phyloP scores from a whole-genome alignment of 2,329 filamentous ascomycete genomes.

The Fusarium abutilonis region DNA sequence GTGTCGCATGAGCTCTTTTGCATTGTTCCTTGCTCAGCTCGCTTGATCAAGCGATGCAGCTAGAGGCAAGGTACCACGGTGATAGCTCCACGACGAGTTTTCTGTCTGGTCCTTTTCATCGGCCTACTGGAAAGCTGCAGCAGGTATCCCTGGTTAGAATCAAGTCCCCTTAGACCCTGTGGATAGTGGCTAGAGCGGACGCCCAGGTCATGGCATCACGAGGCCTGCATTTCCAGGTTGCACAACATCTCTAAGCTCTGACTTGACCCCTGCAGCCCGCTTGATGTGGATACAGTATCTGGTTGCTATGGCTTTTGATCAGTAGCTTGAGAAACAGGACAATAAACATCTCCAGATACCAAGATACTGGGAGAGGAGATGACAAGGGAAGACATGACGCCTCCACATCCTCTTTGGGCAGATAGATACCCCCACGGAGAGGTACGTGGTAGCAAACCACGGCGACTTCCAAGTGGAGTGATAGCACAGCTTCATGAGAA shows the following conservation, averaged over 20 bases:
- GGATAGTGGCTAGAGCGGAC: conserved; percentile 16
- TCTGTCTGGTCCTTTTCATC: conserved; percentile 26
- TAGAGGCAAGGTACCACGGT: conserved; percentile 21
- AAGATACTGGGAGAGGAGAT: neutral
- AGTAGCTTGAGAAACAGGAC: conserved; percentile 19
- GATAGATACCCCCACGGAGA: conserved; percentile 30
- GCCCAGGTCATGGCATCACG: conserved; percentile 30
- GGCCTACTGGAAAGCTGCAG: conserved; percentile 18
- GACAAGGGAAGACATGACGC: conserved; percentile 3
- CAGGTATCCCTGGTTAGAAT: conserved; percentile 26
- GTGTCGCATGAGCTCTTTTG: conserved; percentile 28
- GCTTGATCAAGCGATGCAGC: conserved; percentile 22
- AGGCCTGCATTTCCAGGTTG: conserved; percentile 40
- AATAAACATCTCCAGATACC: neutral
- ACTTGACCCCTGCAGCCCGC: conserved; percentile 39
- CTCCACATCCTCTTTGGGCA: conserved; percentile 2
- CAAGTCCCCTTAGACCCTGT: conserved; percentile 15
- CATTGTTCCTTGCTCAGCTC: conserved; percentile 30
- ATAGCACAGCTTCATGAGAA: neutral
- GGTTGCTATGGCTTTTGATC: conserved; percentile 34
- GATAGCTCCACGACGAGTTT: conserved; percentile 27
- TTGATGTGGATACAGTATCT: conserved; percentile 28
- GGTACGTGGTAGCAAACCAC: neutral
- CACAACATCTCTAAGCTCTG: conserved; percentile 27
- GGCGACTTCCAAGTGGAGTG: conserved; percentile 30